Evolutionary conservation across 2,329 filamentous ascomycete genomes (phyloP).

Genomic region (Colletotrichum sp.): DNA sequence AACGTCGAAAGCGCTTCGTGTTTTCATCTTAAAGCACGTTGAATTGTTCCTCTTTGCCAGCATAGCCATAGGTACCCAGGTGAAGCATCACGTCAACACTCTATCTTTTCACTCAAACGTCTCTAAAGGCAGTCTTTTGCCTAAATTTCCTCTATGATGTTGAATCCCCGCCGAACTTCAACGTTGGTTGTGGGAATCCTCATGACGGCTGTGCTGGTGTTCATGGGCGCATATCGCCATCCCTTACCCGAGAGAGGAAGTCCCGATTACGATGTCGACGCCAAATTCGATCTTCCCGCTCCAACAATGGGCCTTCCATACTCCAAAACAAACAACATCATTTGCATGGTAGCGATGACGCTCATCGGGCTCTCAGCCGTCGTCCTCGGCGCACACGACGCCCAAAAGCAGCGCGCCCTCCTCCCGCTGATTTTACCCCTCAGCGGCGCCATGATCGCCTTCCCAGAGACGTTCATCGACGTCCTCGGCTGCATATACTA

Average conservation of each 20-base stretch:
- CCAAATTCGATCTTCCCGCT: not conserved
- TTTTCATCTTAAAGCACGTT: no score
- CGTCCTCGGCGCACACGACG: rapidly evolving
- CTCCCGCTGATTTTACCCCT: rapidly evolving
- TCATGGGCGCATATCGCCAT: rapidly evolving
- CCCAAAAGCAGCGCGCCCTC: not conserved
- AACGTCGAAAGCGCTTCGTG: not conserved
- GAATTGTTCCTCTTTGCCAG: not conserved
- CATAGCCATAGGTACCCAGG: no score
- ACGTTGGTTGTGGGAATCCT: rapidly evolving
- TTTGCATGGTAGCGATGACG: not conserved
- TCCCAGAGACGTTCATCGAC: not conserved
- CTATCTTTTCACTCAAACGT: rapidly evolving
- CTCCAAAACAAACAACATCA: not conserved
- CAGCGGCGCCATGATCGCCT: not conserved
- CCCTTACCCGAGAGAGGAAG: rapidly evolving
- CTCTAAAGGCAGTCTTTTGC: no score
- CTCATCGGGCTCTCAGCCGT: not conserved
- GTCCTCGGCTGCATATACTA: not conserved
- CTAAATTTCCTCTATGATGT: no score
- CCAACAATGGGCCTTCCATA: not conserved
- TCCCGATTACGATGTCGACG: not conserved
- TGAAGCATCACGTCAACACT: not conserved
- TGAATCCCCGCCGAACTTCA: not conserved
- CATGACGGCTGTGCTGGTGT: rapidly evolving